A percentile compares a stretch with the other conserved stretches of the same genome.
These are phyloP conservation scores for Neurospora sp. DNA, from an alignment of 495 filamentous ascomycete genomes.

Conservation along the genomic window DNA sequence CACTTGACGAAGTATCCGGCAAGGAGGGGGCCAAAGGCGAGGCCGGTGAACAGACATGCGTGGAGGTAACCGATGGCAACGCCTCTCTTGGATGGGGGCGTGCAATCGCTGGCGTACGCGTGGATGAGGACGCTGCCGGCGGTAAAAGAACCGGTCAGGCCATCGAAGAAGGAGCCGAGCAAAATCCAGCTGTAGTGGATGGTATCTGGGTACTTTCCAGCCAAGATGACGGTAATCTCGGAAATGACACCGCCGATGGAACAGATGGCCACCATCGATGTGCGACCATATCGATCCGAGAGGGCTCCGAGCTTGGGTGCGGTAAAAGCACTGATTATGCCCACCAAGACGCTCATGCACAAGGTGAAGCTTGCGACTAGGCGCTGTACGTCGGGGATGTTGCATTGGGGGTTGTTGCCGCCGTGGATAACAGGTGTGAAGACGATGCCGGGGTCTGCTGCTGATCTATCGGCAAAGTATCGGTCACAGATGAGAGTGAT, in stretches of 20 bases:
- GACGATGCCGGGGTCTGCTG: constrained; percentile 46
- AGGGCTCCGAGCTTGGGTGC: constrained; percentile 74
- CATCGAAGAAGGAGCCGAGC: constrained; percentile 64
- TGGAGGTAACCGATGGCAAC: constrained; percentile 88
- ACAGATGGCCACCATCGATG: constrained; percentile 54
- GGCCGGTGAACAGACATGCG: constrained; percentile 74
- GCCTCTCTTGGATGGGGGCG: constrained; percentile 62
- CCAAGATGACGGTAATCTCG: constrained; percentile 67
- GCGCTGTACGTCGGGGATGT: constrained; percentile 57
- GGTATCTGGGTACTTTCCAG: constrained; percentile 61
- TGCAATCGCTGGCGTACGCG: constrained; percentile 84
- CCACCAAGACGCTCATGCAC: constrained; percentile 58
- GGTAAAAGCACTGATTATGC: constrained; percentile 61
- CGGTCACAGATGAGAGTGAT: constrained; percentile 68
- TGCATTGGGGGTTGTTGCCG: constrained; percentile 62
- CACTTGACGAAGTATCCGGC: constrained; percentile 65
- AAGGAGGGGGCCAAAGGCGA: constrained; percentile 72
- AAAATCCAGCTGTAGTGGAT: constrained; percentile 66
- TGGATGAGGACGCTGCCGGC: constrained; percentile 67
- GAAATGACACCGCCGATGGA: constrained; percentile 55
- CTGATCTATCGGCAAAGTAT: constrained; percentile 55
- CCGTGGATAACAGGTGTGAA: constrained; percentile 57
- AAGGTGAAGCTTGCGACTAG: constrained; percentile 69
- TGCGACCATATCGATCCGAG: constrained; percentile 83
- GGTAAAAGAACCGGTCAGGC: constrained; percentile 78